Evolutionary conservation across 345 rosid genomes (phyloP).

Genomic region (Corchorus olitorius): DNA sequence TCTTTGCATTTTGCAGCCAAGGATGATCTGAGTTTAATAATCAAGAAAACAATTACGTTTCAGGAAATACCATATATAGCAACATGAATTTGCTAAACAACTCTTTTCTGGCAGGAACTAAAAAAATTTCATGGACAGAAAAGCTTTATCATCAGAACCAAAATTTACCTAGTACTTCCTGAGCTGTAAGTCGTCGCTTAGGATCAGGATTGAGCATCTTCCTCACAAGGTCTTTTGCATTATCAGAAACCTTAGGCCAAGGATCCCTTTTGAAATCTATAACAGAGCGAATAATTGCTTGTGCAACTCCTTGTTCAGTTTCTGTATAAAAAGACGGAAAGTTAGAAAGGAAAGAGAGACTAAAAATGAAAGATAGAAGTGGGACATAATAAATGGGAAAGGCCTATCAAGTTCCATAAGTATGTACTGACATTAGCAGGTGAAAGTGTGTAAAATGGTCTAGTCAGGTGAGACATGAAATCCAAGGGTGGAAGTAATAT

Average conservation of each 20-base stretch:
- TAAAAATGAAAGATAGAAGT: background rate
- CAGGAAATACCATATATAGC: background rate
- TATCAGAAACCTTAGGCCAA: constrained; percentile 95
- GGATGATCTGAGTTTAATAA: constrained; percentile 71
- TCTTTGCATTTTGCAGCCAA: constrained; percentile 91
- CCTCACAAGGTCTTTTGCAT: constrained; percentile 85
- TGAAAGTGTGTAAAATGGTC: background rate
- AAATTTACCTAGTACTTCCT: constrained; percentile 83
- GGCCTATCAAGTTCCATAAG: background rate
- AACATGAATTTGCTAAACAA: background rate
- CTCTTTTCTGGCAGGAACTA: background rate
- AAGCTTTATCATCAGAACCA: background rate
- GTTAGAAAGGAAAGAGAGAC: constrained; percentile 7
- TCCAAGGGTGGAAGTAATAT: background rate
- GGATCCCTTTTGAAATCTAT: constrained; percentile 95
- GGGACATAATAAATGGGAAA: background rate
- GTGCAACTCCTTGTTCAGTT: constrained; percentile 98
- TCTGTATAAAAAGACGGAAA: constrained; percentile 47
- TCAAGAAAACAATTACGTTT: constrained; percentile 19
- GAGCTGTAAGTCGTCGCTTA: constrained; percentile 83
- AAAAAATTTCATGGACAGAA: constrained; percentile 12
- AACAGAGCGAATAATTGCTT: constrained; percentile 78
- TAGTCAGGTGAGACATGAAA: background rate
- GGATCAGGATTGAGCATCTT: constrained; percentile 98
- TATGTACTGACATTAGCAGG: background rate